Evolutionary conservation across 805 yeast genomes (phyloP), one percentile per base, ranked within the genome.

Genomic region (Metschnikowia aberdeeniae): DNA sequence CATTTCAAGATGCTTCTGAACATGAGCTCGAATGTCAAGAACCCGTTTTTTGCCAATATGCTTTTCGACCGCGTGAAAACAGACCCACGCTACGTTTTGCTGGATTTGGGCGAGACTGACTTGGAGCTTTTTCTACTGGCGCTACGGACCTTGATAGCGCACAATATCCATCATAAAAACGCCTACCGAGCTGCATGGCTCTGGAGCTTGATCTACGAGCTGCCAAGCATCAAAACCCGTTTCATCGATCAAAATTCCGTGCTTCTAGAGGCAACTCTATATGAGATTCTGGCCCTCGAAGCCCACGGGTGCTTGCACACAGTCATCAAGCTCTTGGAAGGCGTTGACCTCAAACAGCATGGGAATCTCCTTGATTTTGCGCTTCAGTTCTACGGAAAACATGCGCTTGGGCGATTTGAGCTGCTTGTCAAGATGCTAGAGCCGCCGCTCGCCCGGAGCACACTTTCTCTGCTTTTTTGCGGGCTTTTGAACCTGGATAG

Each of bases 371-470:
- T 48, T 10, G 62, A 58, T 37, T 34, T 44, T 17, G 29, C 49
- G 11, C 34, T 61, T 33, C 47, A 48, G 27, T 47, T 50, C 24
- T 58, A 51, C 36, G 66, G 66, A n/a, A 46, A 45, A 17, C 36
- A 46, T 6, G 39, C 33, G 6, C 36, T 53, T 37, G 7, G 33
- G 12, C 17, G 36, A 11, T 51, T 49, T 14, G 57, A 58, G n/a
- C 28, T 20, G 11, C 52, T 64, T 20, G 47, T 63, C 6, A 52
- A 55, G 27, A 40, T 46, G 28, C 49, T 67, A 13, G 46, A 40
- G n/a, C 58, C 67, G 5, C 72, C 71, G 6, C 48, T 69, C n/a
- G 50, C 55, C 26, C 50, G 72, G 20, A 60, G 59, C 54, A 59
- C 70, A 2, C 49, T 70, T 6, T 60, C 70, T 4, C 61, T 60